Evolutionary conservation across 1,139 yeast genomes (phyloP), one percentile per base, ranked within the genome.

Genomic region (Yamadazyma siamensis): DNA sequence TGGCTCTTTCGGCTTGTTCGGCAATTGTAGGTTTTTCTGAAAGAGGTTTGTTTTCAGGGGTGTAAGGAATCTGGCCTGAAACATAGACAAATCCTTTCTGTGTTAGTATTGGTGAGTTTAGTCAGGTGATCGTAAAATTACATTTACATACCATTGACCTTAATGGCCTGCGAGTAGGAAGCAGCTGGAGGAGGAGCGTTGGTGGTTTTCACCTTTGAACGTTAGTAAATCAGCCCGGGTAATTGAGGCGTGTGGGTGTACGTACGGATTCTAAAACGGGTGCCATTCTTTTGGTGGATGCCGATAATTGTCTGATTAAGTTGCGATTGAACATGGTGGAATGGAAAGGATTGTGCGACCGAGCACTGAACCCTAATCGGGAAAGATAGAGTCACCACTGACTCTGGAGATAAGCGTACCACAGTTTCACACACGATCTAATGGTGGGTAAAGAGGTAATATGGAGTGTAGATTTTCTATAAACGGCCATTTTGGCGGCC

Each of bases 121-220:
- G 10, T 18, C 7, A n/a, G n/a, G n/a, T n/a, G n/a, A n/a, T n/a
- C n/a, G 21, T 7, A 9, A 12, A 15, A 6, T 16, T 5, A 17
- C 12, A 13, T 17, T 6, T 49, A 67, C 76, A 31, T 63, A 69
- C 83, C 88, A 55, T 82, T 81, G 41, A 79, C 91, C 66, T 84
- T 88, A 60, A 88, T 75, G 29, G 96, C 96, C 59, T 88, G 96
- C 25, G 95, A 84, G 63, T 89, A 89, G 13, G 95, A 78, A 33
- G 96, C 96, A 29, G 95, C 96, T 42, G 96, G 95, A 39, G 94
- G 87, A 49, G 97, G 96, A 21, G 96, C 96, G 46, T 71, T 71
- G 40, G 77, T 70, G 34, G 95, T 81, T 51, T 70, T 68, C 35
- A 78, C 75, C 80, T 75, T 35, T 24, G 15, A 9, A 15, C 11